These are phyloP conservation scores for Pseudevernia furfuracea DNA, from an alignment of 495 filamentous ascomycete genomes.

Conservation along the genomic window DNA sequence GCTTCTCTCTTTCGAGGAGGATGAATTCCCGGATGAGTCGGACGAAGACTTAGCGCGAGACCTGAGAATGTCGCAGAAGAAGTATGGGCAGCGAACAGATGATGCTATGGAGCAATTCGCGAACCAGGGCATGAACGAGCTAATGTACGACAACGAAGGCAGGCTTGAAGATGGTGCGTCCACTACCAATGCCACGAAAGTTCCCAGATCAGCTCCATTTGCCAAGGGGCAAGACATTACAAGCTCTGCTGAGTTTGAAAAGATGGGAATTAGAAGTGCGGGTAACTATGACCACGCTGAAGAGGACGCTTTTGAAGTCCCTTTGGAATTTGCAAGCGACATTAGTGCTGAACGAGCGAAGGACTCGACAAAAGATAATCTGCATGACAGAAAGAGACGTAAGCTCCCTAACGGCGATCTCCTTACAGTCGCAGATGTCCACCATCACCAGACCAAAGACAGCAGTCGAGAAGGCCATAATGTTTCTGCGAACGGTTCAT, in stretches of 20 bases:
- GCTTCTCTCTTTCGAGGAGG: slow-evolving; percentile 41
- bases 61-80: slow-evolving; percentile 25
- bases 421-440: background rate
- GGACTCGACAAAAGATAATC: slow-evolving; percentile 15
- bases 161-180: slow-evolving; percentile 17
- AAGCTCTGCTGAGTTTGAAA: slow-evolving; percentile 22
- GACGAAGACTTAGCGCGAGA: slow-evolving; percentile 42
- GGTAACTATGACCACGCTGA: slow-evolving; percentile 18
- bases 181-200: background rate
- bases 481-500: background rate
- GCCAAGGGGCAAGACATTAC: slow-evolving; percentile 10
- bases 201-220: background rate
- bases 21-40: slow-evolving; percentile 42
- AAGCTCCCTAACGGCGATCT: slow-evolving; percentile 25
- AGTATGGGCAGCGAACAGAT: slow-evolving; percentile 24
- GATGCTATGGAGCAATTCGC: slow-evolving; percentile 15
- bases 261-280: slow-evolving; percentile 25
- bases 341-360: slow-evolving; percentile 16
- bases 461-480: background rate
- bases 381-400: slow-evolving; percentile 28
- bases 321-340: slow-evolving; percentile 23
- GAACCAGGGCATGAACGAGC: slow-evolving; percentile 22
- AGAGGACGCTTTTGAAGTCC: slow-evolving; percentile 30
- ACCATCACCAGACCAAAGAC: slow-evolving; percentile 16
- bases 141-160: slow-evolving; percentile 22